Evolutionary conservation across 2,329 filamentous ascomycete species (phyloP).

Genomic region (Talaromyces funiculosus): DNA sequence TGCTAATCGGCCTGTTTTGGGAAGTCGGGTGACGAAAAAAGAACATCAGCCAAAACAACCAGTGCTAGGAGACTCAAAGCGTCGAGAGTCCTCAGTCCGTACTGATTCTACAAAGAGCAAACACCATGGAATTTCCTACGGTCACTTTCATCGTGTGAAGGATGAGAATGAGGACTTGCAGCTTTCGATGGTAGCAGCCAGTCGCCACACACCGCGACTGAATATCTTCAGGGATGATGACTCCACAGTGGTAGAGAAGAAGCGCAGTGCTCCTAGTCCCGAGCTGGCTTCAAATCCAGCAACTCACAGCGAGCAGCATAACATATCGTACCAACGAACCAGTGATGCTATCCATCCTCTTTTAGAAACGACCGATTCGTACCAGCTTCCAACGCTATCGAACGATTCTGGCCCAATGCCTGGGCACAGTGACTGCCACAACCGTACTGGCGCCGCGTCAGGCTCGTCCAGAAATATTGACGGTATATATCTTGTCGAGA

Average conservation of each 20-base stretch:
- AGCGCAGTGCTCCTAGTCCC: background rate
- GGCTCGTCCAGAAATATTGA: constrained; percentile 5
- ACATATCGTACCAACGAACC: background rate
- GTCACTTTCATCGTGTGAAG: constrained; percentile 20
- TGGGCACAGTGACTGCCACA: constrained; percentile 4
- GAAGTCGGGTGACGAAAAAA: constrained; percentile 8
- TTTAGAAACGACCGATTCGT: background rate
- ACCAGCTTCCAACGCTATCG: background rate
- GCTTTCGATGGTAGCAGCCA: constrained; percentile 23
- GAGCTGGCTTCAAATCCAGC: background rate
- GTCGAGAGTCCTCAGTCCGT: background rate
- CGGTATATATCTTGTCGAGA: constrained; percentile 12
- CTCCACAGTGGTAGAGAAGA: background rate
- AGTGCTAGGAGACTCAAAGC: background rate
- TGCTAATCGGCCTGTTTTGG: constrained; percentile 9
- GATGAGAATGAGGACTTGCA: constrained; percentile 31
- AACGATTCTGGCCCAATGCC: background rate
- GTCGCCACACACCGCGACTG: constrained; percentile 26
- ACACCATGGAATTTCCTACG: constrained; percentile 7
- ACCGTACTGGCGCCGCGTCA: background rate
- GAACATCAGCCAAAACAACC: constrained; percentile 4
- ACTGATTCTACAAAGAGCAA: background rate
- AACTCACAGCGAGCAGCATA: background rate
- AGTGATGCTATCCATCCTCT: background rate
- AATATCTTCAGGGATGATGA: constrained; percentile 34